Evolutionary conservation across 768 basidiomycete species (phyloP), one percentile per base, ranked within the genome.

Genomic region (Filobasidium floriforme): DNA sequence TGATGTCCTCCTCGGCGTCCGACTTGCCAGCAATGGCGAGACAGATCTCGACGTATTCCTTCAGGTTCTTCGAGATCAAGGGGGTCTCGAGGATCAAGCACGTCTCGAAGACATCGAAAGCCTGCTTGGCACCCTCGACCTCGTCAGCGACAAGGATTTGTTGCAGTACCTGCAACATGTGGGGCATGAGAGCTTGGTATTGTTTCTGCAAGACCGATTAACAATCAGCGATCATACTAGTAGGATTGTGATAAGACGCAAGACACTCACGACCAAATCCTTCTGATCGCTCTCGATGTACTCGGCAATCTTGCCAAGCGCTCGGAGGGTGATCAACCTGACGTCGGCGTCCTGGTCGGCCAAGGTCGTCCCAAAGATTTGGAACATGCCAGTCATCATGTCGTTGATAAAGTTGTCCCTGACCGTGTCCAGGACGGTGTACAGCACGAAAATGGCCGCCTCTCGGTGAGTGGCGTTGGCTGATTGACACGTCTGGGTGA

Each of bases 91-190:
- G 85, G 75, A 98, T 94, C 57, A 94, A 84, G 57, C 98, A 86
- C 0, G 91, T 93, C 82, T 98, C 96, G 69, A 98, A 83, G 32
- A 97, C 90, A 75, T 99, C 96, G 74, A 97, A 96, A 28, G 92
- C 82, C 73, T 93, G 87, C 70, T 92, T 87, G 55, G 90, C 89
- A 62, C 86, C 86, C 41, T 83, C 82, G 74, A 92, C 90, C 73
- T 97, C 88, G 41, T 84, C 85, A 41, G 84, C 77, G 70, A 89
- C 88, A 7, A 98, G 85, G 44, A 86, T 84, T 78, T 91, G 88
- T 4, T 88, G 88, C 44, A 97, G 87, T 60, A 97, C 92, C 66
- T 85, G 83, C 61, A 98, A 89, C 84, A 98, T 93, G 29, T 81
- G 80, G 40, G 92, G 92, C 55, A 99, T 84, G 46, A 94, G 84